These are phyloP conservation scores for Aspergillus tanneri DNA, from an alignment of 2,329 filamentous ascomycete genomes.

Conservation along the genomic window DNA sequence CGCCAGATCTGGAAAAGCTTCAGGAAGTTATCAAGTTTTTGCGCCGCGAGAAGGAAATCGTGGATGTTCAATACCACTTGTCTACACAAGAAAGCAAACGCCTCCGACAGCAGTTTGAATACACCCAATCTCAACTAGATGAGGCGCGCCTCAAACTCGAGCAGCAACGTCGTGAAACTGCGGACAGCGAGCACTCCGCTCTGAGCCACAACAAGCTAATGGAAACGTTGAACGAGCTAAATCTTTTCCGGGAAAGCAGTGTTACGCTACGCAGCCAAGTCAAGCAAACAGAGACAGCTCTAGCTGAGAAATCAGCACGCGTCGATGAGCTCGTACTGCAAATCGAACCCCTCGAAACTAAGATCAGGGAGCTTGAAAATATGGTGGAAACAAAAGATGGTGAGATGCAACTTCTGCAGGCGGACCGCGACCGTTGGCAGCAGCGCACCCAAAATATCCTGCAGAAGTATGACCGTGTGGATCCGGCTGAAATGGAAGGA, in stretches of 20 bases:
- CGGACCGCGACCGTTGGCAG: slow-evolving; percentile 92
- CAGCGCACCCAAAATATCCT: slow-evolving; percentile 94
- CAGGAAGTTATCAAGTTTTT: slow-evolving; percentile 90
- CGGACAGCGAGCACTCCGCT: slow-evolving; percentile 69
- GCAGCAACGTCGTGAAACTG: slow-evolving; percentile 76
- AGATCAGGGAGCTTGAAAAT: slow-evolving; percentile 78
- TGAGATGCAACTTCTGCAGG: slow-evolving; percentile 82
- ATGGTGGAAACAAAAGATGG: slow-evolving; percentile 78
- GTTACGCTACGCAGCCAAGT: slow-evolving; percentile 86
- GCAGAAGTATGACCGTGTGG: slow-evolving; percentile 91
- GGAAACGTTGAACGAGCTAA: slow-evolving; percentile 92
- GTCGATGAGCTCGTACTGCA: slow-evolving; percentile 71
- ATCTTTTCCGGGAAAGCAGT: slow-evolving; percentile 92
- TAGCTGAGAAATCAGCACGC: slow-evolving; percentile 71
- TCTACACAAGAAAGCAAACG: slow-evolving; percentile 85
- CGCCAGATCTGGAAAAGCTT: slow-evolving; percentile 67
- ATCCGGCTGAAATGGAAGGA: slow-evolving; percentile 87
- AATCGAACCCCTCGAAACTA: slow-evolving; percentile 78
- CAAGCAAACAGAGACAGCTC: slow-evolving; percentile 71
- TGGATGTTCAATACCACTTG: slow-evolving; percentile 93
- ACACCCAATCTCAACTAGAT: slow-evolving; percentile 82
- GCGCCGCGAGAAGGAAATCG: slow-evolving; percentile 92
- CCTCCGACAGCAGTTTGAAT: slow-evolving; percentile 84
- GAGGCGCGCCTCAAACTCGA: slow-evolving; percentile 85
- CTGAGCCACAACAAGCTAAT: slow-evolving; percentile 86